These are phyloP conservation scores for Geotrichum fermentans DNA, from an alignment of 1,139 yeast genomes.

Conservation along the genomic window DNA sequence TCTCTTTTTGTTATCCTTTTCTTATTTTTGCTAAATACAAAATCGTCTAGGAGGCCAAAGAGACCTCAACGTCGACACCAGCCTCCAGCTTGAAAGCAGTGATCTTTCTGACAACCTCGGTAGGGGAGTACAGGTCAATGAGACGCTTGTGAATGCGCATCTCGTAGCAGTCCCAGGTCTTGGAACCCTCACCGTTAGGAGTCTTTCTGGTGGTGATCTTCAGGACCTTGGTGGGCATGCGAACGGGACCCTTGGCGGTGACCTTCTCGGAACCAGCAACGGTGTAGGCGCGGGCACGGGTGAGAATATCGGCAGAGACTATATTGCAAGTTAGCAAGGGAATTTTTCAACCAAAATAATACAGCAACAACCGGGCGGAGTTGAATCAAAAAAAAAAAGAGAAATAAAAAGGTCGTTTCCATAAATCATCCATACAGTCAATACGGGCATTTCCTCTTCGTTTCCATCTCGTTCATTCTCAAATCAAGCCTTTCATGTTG, in stretches of 20 bases:
- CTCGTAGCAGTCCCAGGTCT: slow-evolving; percentile 99
- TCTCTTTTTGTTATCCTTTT: not conserved
- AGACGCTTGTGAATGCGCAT: slow-evolving; percentile 99
- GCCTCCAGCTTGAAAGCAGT: slow-evolving; percentile 78
- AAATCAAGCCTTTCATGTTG: not conserved
- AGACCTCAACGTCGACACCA: slow-evolving; percentile 45
- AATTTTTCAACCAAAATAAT: not conserved
- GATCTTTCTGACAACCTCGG: slow-evolving; percentile 88
- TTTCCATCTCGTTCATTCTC: not conserved
- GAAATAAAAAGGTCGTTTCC: not conserved
- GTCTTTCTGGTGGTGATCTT: slow-evolving; percentile 99
- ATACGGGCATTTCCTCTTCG: not conserved
- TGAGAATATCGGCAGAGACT: slow-evolving; percentile 81
- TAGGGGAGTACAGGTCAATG: slow-evolving; percentile 97
- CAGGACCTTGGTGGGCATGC: slow-evolving; percentile 99
- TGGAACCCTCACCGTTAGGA: slow-evolving; percentile 99
- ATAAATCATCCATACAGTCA: not conserved
- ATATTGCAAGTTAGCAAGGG: slow-evolving; percentile 11
- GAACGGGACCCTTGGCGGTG: slow-evolving; percentile 82
- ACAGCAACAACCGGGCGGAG: not conserved
- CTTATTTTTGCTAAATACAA: not conserved
- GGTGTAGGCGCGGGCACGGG: slow-evolving; percentile 69
- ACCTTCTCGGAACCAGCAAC: slow-evolving; percentile 43
- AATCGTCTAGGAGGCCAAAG: slow-evolving; percentile 39
- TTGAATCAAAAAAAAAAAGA: not conserved